Percentiles rank a stretch among this genome's conserved stretches.
These are phyloP conservation scores for Fusarium sp. DNA, from an alignment of 2,329 filamentous ascomycete species.

Conservation along the genomic window DNA sequence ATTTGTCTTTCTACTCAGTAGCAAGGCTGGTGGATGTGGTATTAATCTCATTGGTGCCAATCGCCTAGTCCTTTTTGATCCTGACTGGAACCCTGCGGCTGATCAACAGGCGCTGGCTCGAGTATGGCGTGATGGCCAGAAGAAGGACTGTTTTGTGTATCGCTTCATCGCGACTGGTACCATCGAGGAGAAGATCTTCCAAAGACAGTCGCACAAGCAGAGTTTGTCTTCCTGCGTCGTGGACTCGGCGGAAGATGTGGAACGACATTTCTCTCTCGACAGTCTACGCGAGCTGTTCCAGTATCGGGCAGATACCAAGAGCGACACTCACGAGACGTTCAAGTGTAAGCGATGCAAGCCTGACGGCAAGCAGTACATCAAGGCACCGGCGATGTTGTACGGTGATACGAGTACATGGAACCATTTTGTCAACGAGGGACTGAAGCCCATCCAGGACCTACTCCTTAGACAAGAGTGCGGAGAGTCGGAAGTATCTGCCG, in stretches of 20 bases:
- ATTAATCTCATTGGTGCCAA: slow-evolving; percentile 96
- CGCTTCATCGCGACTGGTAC: slow-evolving; percentile 98
- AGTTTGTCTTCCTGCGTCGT: slow-evolving; percentile 96
- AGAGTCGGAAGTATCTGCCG: slow-evolving; percentile 85
- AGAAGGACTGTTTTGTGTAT: slow-evolving; percentile 99
- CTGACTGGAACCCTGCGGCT: slow-evolving; percentile 97
- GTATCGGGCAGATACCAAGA: slow-evolving; percentile 84
- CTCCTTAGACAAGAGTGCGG: slow-evolving; percentile 86
- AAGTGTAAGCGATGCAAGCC: slow-evolving; percentile 96
- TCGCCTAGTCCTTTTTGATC: slow-evolving; percentile 93
- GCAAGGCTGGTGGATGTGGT: slow-evolving; percentile 96
- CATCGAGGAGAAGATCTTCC: slow-evolving; percentile 99
- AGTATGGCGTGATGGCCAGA: slow-evolving; percentile 98
- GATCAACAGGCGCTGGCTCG: slow-evolving; percentile 97
- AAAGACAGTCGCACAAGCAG: slow-evolving; percentile 98
- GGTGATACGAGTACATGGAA: slow-evolving; percentile 99
- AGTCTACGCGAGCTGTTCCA: slow-evolving; percentile 93
- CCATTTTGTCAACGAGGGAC: slow-evolving; percentile 85
- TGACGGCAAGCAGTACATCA: slow-evolving; percentile 87
- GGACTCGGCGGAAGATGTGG: slow-evolving; percentile 95
- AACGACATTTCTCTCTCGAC: slow-evolving; percentile 94
- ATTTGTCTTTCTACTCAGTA: slow-evolving; percentile 95
- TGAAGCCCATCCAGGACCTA: slow-evolving; percentile 89
- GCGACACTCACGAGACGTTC: slow-evolving; percentile 98
- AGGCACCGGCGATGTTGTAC: slow-evolving; percentile 94